Percentiles rank a stretch among this genome's conserved stretches.
Conservation (phyloP, 202 grass and related monocot genomes). For the Zizania palustris region DNA sequence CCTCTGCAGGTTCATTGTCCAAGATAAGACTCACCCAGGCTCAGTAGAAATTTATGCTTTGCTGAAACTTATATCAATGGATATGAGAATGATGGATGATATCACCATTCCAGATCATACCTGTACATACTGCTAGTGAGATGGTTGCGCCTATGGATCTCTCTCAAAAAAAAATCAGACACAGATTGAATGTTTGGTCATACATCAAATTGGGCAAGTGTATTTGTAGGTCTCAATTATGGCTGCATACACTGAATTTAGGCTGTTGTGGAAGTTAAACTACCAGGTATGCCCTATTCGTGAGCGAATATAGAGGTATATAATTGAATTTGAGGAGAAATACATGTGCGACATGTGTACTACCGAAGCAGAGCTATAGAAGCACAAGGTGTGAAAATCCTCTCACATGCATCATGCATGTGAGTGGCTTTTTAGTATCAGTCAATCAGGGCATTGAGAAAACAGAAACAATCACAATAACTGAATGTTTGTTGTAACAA, state of each 20-base stretch:
- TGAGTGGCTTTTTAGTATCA: neutral
- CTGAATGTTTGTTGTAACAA: neutral
- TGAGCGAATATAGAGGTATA: constrained; percentile 20
- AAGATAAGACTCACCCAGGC: constrained; percentile 47
- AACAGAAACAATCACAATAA: neutral
- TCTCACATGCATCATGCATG: neutral
- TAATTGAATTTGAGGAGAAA: constrained; percentile 5
- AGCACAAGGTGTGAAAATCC: neutral
- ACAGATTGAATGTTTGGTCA: neutral
- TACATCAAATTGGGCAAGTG: neutral
- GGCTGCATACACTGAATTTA: constrained; percentile 6
- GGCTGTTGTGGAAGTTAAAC: neutral
- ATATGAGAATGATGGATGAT: constrained; percentile 57
- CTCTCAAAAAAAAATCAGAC: neutral
- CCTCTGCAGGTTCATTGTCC: constrained; percentile 49
- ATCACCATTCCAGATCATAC: neutral
- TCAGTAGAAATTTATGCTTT: constrained; percentile 41
- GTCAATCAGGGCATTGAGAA: neutral
- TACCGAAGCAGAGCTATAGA: neutral
- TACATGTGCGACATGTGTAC: neutral
- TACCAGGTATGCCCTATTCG: neutral
- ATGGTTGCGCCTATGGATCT: neutral
- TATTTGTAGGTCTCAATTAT: neutral
- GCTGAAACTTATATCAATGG: constrained; percentile 40
- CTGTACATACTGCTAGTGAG: constrained; percentile 1